A percentile compares a stretch with the other conserved stretches of the same genome.
Evolutionary conservation across 768 basidiomycete genomes (phyloP).

Genomic region (Boletus vermiculosoides): DNA sequence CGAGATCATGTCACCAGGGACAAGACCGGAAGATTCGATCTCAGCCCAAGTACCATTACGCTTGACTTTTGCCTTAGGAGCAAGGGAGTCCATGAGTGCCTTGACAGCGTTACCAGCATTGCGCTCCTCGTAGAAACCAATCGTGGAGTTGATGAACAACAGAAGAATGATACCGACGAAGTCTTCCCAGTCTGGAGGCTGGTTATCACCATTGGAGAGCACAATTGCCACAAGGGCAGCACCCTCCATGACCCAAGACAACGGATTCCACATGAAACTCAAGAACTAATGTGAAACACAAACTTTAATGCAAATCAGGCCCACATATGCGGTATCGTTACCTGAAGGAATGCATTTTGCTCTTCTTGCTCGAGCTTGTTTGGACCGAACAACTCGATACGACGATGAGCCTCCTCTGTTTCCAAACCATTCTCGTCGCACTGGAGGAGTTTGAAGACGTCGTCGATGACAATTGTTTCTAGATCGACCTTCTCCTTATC

Average conservation of each 20-base stretch:
- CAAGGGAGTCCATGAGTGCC: constrained; percentile 98
- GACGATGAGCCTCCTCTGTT: constrained; percentile 71
- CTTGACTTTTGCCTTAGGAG: constrained; percentile 94
- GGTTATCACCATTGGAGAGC: constrained; percentile 86
- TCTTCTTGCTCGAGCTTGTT: constrained; percentile 93
- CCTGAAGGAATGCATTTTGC: constrained; percentile 89
- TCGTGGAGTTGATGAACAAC: constrained; percentile 90
- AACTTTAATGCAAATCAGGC: neutral
- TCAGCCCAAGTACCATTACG: constrained; percentile 84
- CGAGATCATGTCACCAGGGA: constrained; percentile 93
- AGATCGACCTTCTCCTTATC: constrained; percentile 99
- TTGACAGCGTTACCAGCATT: constrained; percentile 99
- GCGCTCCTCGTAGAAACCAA: constrained; percentile 98
- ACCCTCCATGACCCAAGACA: constrained; percentile 99
- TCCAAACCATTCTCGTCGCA: constrained; percentile 80
- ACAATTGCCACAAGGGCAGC: constrained; percentile 93
- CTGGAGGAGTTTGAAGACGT: constrained; percentile 95
- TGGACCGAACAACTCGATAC: constrained; percentile 91
- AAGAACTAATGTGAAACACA: constrained; percentile 54
- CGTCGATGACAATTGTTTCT: constrained; percentile 94
- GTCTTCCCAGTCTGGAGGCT: constrained; percentile 95
- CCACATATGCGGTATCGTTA: constrained; percentile 26
- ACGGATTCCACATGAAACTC: constrained; percentile 99
- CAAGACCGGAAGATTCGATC: constrained; percentile 85
- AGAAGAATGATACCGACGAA: constrained; percentile 95